These are phyloP conservation scores for Chloris gayana DNA, from an alignment of 176 grass and related monocot genomes.

Conservation along the genomic window DNA sequence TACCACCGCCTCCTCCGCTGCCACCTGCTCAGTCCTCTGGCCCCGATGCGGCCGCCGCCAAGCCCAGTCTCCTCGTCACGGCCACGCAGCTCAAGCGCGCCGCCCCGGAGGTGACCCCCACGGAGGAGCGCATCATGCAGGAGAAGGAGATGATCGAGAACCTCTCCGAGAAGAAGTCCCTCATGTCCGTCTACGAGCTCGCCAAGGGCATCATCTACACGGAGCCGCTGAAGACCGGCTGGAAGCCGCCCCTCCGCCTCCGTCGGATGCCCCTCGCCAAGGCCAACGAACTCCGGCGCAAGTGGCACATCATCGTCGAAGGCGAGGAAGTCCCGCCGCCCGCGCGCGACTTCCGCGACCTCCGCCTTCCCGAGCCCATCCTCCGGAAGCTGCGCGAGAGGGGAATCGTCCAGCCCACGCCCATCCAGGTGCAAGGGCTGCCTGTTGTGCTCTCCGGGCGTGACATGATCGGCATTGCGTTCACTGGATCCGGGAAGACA, in stretches of 20 bases:
- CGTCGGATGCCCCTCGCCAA: constrained; percentile 51
- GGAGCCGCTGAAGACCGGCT: constrained; percentile 57
- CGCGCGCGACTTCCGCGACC: constrained; percentile 66
- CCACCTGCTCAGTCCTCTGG: neutral
- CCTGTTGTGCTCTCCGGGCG: constrained; percentile 78
- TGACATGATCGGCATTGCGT: constrained; percentile 94
- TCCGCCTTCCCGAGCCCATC: constrained; percentile 77
- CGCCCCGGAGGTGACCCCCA: constrained; percentile 55
- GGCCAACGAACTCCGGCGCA: constrained; percentile 61
- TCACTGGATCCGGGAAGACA: constrained; percentile 88
- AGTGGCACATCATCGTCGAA: constrained; percentile 90
- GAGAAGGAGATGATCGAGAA: constrained; percentile 77
- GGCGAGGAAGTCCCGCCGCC: constrained; percentile 79
- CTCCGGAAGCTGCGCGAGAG: constrained; percentile 68
- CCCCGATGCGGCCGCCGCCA: constrained; percentile 19
- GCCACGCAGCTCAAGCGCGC: constrained; percentile 73
- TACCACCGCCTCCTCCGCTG: constrained; percentile 9
- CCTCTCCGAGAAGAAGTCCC: constrained; percentile 60
- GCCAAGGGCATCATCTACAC: constrained; percentile 79
- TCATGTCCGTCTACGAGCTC: constrained; percentile 72
- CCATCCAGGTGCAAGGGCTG: constrained; percentile 91
- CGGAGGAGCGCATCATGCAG: constrained; percentile 50
- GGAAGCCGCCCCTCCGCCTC: constrained; percentile 74
- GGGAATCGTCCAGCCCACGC: constrained; percentile 84
- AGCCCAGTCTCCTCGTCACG: constrained; percentile 67